phyloP scores from a whole-genome alignment of 768 basidiomycete genomes.

The Trametes elegans region DNA sequence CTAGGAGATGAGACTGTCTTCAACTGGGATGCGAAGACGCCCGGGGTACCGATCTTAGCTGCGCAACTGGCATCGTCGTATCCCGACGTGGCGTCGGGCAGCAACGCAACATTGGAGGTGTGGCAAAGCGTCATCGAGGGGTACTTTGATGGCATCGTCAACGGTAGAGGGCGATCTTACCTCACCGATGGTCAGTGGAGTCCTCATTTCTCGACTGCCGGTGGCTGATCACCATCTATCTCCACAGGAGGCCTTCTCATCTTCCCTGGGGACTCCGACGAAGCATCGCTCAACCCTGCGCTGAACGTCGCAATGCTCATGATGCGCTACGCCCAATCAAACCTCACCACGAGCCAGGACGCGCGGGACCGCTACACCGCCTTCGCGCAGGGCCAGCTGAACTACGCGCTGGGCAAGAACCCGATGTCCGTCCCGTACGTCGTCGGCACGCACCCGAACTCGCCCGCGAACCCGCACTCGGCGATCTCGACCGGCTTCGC shows the following conservation, averaged over 20 bases:
- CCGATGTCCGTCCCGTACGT: conserved; percentile 88
- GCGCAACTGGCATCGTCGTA: conserved; percentile 67
- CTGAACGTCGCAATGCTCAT: conserved; percentile 86
- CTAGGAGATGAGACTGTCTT: conserved; percentile 52
- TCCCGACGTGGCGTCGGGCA: conserved; percentile 42
- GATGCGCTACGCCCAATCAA: conserved; percentile 61
- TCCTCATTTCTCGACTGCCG: background rate
- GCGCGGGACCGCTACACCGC: conserved; percentile 65
- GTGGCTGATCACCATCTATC: background rate
- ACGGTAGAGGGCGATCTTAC: conserved; percentile 50
- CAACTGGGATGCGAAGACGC: conserved; percentile 88
- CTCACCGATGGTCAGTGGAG: conserved; percentile 58
- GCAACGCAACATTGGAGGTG: conserved; percentile 45
- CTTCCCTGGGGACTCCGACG: conserved; percentile 81
- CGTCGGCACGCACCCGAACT: conserved; percentile 88
- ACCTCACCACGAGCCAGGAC: conserved; percentile 56
- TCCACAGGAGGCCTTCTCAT: conserved; percentile 71
- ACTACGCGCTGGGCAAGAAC: conserved; percentile 85
- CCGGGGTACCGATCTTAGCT: conserved; percentile 73
- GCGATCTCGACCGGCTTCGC: conserved; percentile 83
- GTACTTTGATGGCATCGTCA: conserved; percentile 73
- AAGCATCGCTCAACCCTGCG: conserved; percentile 80
- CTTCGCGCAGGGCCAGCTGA: conserved; percentile 74
- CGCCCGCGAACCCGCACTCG: conserved; percentile 87
- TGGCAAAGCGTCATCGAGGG: conserved; percentile 73